phyloP scores from a whole-genome alignment of 257 asterid genomes.

The Linderniella brevidens region DNA sequence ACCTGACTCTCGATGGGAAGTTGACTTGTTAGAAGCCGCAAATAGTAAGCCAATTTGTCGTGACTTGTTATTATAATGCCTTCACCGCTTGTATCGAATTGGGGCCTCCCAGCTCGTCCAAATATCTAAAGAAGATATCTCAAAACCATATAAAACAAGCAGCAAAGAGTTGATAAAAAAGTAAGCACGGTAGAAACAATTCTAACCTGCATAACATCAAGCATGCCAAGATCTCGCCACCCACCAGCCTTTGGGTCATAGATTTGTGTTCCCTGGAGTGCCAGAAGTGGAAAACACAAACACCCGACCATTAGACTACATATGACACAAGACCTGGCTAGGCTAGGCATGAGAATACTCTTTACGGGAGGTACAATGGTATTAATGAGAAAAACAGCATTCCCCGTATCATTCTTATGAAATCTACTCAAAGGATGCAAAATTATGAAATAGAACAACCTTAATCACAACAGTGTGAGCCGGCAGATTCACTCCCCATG shows the following conservation, averaged over 20 bases:
- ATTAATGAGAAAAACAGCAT: too few species aligned
- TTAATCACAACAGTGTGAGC: conserved; percentile 99
- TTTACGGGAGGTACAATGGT: too few species aligned
- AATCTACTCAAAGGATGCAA: conserved; percentile 10
- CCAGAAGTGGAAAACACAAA: conserved; percentile 15
- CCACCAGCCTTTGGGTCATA: conserved; percentile 99
- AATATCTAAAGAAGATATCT: conserved; percentile 44
- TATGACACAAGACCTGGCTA: not conserved
- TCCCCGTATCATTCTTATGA: not conserved
- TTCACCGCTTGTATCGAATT: conserved; percentile 98
- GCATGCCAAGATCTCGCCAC: conserved; percentile 98
- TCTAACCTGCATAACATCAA: conserved; percentile 95
- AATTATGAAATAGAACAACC: conserved; percentile 35
- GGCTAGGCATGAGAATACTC: not conserved
- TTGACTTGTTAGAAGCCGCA: conserved; percentile 86
- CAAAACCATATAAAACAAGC: conserved; percentile 9
- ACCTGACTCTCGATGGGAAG: conserved; percentile 99
- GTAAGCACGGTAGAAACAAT: conserved; percentile 2
- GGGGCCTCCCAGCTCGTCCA: conserved; percentile 99
- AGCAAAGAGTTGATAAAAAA: not conserved
- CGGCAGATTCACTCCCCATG: conserved; percentile 99
- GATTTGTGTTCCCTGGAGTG: conserved; percentile 84
- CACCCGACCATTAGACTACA: not conserved
- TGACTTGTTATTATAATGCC: conserved; percentile 87
- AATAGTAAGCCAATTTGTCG: conserved; percentile 76